A percentile compares a stretch with the other conserved stretches of the same genome.
These are phyloP conservation scores for Solanum chiquidenum DNA, from an alignment of 257 asterid genomes.

Conservation along the genomic window DNA sequence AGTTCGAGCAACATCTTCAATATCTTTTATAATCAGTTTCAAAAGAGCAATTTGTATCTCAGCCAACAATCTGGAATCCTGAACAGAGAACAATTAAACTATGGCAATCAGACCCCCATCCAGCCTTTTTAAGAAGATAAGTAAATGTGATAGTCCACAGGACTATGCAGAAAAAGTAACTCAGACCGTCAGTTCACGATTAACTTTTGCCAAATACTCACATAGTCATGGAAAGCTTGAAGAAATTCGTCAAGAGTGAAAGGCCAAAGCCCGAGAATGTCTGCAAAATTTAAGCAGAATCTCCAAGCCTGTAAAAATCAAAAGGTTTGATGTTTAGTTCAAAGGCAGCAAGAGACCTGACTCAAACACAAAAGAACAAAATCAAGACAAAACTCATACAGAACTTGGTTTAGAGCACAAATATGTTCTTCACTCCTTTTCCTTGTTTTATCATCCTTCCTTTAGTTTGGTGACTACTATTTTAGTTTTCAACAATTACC, in stretches of 20 bases:
- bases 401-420: neutral
- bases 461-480: neutral
- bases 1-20: conserved; percentile 89
- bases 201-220: conserved; percentile 32
- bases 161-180: neutral
- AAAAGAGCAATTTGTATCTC: conserved; percentile 77
- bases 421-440: neutral
- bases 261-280: conserved; percentile 97
- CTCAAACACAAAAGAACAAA: neutral
- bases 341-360: neutral
- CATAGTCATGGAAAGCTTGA: conserved; percentile 91
- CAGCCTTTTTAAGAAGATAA: neutral
- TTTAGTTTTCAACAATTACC: neutral
- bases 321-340: neutral
- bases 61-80: conserved; percentile 91
- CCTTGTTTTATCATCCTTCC: neutral
- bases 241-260: conserved; percentile 90
- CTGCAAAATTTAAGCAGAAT: conserved; percentile 90
- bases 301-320: conserved; percentile 76
- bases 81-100: conserved; percentile 11
- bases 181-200: neutral
- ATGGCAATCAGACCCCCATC: neutral
- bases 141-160: neutral
- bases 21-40: conserved; percentile 79
- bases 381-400: neutral